Percentiles rank a stretch among this genome's conserved stretches.
These are phyloP conservation scores for Colletotrichum filicis DNA, from an alignment of 2,329 filamentous ascomycete genomes.

Conservation along the genomic window DNA sequence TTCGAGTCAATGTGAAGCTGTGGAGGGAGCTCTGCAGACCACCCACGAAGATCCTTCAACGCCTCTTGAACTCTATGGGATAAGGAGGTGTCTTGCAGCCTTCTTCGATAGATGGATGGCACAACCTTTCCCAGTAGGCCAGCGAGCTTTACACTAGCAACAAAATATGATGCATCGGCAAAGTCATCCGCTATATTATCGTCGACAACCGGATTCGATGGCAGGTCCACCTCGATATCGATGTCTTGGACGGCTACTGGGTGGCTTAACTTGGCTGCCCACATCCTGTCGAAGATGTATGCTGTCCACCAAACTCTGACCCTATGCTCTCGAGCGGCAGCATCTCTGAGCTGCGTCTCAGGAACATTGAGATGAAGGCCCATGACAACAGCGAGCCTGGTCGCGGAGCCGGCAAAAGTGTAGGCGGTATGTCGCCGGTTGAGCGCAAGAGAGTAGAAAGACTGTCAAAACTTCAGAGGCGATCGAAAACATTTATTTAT, in stretches of 20 bases:
- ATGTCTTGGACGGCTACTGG: constrained; percentile 59
- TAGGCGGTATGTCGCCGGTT: constrained; percentile 58
- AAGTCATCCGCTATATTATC: constrained; percentile 43
- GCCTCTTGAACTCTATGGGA: constrained; percentile 47
- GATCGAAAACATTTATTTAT: not conserved
- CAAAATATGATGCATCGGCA: constrained; percentile 43
- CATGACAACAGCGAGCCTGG: constrained; percentile 55
- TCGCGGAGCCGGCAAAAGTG: constrained; percentile 54
- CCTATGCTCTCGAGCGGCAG: constrained; percentile 49
- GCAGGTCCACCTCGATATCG: constrained; percentile 57
- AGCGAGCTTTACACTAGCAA: constrained; percentile 52
- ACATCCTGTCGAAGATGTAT: constrained; percentile 58
- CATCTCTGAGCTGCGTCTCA: constrained; percentile 51
- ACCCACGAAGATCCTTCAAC: constrained; percentile 43
- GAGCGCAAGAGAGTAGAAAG: constrained; percentile 55
- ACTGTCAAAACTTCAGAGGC: constrained; percentile 41
- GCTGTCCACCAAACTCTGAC: constrained; percentile 56
- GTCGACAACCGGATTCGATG: constrained; percentile 46
- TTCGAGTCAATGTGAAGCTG: constrained; percentile 44
- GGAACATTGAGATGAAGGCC: constrained; percentile 54
- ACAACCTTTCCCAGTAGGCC: constrained; percentile 43
- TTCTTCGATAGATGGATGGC: constrained; percentile 46
- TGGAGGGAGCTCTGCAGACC: constrained; percentile 44
- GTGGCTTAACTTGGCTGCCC: constrained; percentile 59
- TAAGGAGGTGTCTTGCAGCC: constrained; percentile 41